These are phyloP conservation scores for Penicillium sp. DNA, from an alignment of 2,329 filamentous ascomycete genomes.

Conservation along the genomic window DNA sequence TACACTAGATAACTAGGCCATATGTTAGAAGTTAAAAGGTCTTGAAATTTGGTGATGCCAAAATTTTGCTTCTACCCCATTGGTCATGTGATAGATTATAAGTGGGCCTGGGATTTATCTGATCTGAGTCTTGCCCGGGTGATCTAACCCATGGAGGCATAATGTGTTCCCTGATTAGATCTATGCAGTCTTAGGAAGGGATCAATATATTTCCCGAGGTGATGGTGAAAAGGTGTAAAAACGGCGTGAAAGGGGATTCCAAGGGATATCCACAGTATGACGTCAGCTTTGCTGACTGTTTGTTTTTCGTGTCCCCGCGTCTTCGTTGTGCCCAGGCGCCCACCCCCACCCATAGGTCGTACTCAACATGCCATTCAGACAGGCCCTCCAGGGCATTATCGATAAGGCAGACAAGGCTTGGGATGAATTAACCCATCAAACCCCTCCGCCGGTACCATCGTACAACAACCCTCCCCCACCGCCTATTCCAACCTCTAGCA, in stretches of 20 bases:
- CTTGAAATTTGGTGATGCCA: no score
- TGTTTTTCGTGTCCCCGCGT: background rate
- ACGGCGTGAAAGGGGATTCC: background rate
- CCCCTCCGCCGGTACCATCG: slow-evolving; percentile 10
- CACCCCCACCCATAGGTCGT: slow-evolving; percentile 12
- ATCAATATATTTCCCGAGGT: background rate
- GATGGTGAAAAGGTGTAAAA: no score
- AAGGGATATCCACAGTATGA: slow-evolving; percentile 16
- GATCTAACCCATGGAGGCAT: background rate
- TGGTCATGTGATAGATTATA: background rate
- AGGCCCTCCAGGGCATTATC: slow-evolving; percentile 21
- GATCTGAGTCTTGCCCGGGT: background rate
- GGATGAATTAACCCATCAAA: slow-evolving; percentile 16
- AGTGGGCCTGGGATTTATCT: background rate
- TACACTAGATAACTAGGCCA: slow-evolving; percentile 7
- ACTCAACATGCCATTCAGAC: slow-evolving; percentile 27
- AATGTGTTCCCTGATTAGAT: background rate
- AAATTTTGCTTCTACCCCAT: background rate
- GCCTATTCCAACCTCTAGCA: slow-evolving; percentile 23
- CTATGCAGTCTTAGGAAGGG: background rate
- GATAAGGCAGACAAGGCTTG: slow-evolving; percentile 25
- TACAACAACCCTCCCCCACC: slow-evolving; percentile 20
- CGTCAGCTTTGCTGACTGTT: slow-evolving; percentile 18
- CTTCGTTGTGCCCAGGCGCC: background rate
- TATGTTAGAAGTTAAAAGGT: background rate